A percentile compares a stretch with the other conserved stretches of the same genome.
These are phyloP conservation scores for Salix koriyanagi DNA, from an alignment of 345 rosid species.

Conservation along the genomic window DNA sequence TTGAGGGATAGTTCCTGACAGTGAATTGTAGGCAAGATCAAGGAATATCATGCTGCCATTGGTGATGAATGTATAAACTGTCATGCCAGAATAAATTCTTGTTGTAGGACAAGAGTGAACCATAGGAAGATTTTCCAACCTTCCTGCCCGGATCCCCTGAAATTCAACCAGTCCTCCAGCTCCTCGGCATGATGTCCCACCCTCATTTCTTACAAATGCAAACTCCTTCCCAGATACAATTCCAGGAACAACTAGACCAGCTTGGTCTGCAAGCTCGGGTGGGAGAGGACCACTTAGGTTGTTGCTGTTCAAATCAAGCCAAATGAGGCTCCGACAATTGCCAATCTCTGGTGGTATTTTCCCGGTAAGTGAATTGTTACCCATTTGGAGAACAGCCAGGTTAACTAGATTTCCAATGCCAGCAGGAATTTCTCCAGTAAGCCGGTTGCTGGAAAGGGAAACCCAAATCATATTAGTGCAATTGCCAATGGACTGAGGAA, in stretches of 20 bases:
- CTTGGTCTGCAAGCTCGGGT: slow-evolving; percentile 54
- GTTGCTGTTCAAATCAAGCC: slow-evolving; percentile 97
- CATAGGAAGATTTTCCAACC: slow-evolving; percentile 67
- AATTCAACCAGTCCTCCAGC: slow-evolving; percentile 96
- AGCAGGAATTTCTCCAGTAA: slow-evolving; percentile 66
- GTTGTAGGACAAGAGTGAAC: slow-evolving; percentile 88
- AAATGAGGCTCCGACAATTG: slow-evolving; percentile 70
- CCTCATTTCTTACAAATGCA: slow-evolving; percentile 92
- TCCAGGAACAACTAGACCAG: slow-evolving; percentile 75
- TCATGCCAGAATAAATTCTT: slow-evolving; percentile 71
- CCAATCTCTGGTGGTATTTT: slow-evolving; percentile 68
- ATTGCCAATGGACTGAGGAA: slow-evolving; percentile 64
- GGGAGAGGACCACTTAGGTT: slow-evolving; percentile 58
- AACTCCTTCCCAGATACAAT: slow-evolving; percentile 86
- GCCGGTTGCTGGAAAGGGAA: slow-evolving; percentile 73
- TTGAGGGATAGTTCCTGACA: slow-evolving; percentile 68
- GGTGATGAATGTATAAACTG: slow-evolving; percentile 65
- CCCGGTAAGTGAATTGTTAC: slow-evolving; percentile 81
- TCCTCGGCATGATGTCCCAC: slow-evolving; percentile 91
- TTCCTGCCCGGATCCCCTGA: slow-evolving; percentile 67
- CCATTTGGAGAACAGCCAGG: slow-evolving; percentile 79
- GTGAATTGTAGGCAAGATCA: slow-evolving; percentile 70
- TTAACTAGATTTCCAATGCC: slow-evolving; percentile 58
- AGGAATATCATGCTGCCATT: slow-evolving; percentile 93
- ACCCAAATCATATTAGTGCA: slow-evolving; percentile 91